Base-by-base conservation (phyloP, 2,329 filamentous ascomycete genomes). In the Penicillium sp. region DNA sequence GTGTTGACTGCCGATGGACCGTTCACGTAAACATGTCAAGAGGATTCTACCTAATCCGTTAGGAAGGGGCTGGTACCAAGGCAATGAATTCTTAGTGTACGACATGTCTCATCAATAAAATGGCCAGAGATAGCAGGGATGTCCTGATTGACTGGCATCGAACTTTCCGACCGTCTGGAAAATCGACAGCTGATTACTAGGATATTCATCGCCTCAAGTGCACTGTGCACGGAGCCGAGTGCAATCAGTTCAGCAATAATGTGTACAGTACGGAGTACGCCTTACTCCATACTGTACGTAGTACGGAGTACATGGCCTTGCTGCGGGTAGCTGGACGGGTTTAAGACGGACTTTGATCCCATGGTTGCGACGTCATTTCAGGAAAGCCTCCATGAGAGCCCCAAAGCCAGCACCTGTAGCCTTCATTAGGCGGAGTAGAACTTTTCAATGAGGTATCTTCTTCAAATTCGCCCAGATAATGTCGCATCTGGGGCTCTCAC, bases 261-360 rank as follows among this genome's bases (percentile, higher is more conserved):
- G 13, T 13, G 14, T 27, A 11, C 9, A 6, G 2, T 22, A 22
- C 22, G 3, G 3, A 6, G 2, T 22, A 22, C 22, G 3, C 22
- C 22, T 3, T 22, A 22, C 22, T 4, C 22, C 22, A 22, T 22
- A 22, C 22, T 22, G 22, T 22, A 22, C 4, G 2, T 3, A 22
- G 22, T 22, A 22, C 4, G 2, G 22, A 22, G 22, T 22, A 22
- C 22, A 22, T 22, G 22, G 22, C 22, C 22, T 4, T 16, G 33
- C 13, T 27, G 33, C 18, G 33, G 37, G 6, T 37, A 40, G 37
- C 50, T 44, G 40, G 36, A 36, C 58, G 58, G 58, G 50, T 54
- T 58, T 58, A 60, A 58, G 54, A 44, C 58, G 50, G 58, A 60
- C 55, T 54, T 60, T 58, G 36, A 16, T 41, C 37, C 33, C 46